phyloP scores from a whole-genome alignment of 176 grass and related monocot genomes.

The Miscanthus lutarioriparius region DNA sequence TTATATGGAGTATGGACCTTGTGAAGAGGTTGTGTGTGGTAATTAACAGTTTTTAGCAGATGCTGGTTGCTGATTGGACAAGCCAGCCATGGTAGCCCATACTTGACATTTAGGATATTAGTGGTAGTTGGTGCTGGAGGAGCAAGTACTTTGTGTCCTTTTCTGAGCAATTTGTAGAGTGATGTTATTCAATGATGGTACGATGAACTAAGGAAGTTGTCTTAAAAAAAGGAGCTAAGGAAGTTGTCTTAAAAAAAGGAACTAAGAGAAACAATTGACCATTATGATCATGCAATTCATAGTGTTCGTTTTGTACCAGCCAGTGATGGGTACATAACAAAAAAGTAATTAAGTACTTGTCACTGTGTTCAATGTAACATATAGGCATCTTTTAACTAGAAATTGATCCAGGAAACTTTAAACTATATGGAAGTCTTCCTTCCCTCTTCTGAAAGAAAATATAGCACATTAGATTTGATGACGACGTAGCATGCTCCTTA shows the following conservation, averaged over 20 bases:
- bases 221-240: too few relatives aligned
- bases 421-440: slow-evolving; percentile 7
- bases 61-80: background rate
- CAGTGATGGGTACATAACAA: background rate
- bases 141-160: background rate
- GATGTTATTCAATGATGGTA: background rate
- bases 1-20: background rate
- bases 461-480: slow-evolving; percentile 10
- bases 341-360: background rate
- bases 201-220: background rate
- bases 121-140: background rate
- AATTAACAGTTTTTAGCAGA: background rate
- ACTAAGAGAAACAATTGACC: background rate
- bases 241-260: too few relatives aligned
- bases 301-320: background rate
- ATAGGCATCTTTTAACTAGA: background rate
- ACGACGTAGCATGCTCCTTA: background rate
- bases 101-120: background rate
- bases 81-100: background rate
- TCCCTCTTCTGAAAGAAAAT: slow-evolving; percentile 10
- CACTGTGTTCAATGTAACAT: too few relatives aligned
- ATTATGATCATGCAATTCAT: background rate
- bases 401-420: background rate
- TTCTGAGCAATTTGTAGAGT: background rate
- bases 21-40: background rate